Evolutionary conservation across 2,329 filamentous ascomycete species (phyloP), one percentile per base, ranked within the genome.

Genomic region (Ramularia collo-cygni): DNA sequence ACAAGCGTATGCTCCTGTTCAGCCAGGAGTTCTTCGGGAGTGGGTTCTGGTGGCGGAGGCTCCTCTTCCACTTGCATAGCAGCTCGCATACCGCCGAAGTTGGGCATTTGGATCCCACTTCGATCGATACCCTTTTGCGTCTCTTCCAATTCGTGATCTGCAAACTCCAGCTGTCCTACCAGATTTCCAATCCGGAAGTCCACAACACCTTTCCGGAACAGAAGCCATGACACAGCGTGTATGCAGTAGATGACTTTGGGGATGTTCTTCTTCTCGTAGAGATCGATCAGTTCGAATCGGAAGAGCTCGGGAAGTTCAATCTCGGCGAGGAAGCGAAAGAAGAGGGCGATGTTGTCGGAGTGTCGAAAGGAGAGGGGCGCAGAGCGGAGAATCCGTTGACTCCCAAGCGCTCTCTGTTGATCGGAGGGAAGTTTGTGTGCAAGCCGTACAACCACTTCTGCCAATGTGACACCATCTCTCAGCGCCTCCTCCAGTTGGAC

Each of bases 221-320:
- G 72, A n/a, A 98, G 74, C 88, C 90, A 98, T 61, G 90, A 96
- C 13, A 98, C 71, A 0, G 92, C 92, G 57, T 98, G 92, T 37
- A 98, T 92, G 60, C 92, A 98, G 67, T 98, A 94, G 47, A 98
- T 98, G 60, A 96, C 93, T 64, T 96, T 98, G 3, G 92, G 92
- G 1, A 96, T 93, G 56, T 98, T 98, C 67, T 98, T 98, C 72
- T 96, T 98, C 65, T 98, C 93, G 68, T 98, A 98, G 9, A 98
- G 69, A 64, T 98, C 92, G 49, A 96, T 94, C 32, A 96, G 73
- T 62, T 98, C 92, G 62, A 98, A 98, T 42, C 90, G 81, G 63
- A 98, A 98, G 13, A 98, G 75, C 54, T 98, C 93, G 1, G 92
- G 92, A 3, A 98, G 70, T 56, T 95, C 85, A 7, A 95, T 80